Evolutionary conservation across 331 rosid genomes (phyloP), one percentile per base, ranked within the genome.

Genomic region (Telfairia occidentalis): DNA sequence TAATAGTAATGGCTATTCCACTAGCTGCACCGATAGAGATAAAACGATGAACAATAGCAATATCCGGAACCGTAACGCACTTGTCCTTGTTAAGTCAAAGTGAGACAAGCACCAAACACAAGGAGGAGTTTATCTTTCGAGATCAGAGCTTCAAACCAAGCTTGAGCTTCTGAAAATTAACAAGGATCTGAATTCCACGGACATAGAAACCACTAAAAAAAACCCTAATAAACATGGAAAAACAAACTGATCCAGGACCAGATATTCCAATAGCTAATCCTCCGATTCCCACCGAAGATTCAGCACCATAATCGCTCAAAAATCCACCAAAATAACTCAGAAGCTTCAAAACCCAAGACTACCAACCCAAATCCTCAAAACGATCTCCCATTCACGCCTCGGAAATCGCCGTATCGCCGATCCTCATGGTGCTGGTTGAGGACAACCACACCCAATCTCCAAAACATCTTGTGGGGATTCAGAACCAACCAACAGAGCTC

Each of bases 71-170:
- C 60, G 69, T 7, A 78, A 59, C 72, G 81, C 78, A 81, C 83
- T 71, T 75, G 82, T 7, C 77, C 80, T 54, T 77, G 88, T 73
- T 80, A 72, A 65, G 81, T 79, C 63, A 60, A 49, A 46, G 52
- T 67, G 82, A 82, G 83, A 81, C 86, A 85, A 76, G 84, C 85
- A 40, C 85, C 77, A n/a, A 83, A 76, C 89, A 85, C 87, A 57
- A 87, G 78, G 73, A 78, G 80, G 81, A 34, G 83, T 73, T 74
- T 81, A 84, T 79, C 81, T 73, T 77, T 80, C 78, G 81, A 88
- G 92, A 90, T 89, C 93, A 90, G 93, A 81, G 83, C 77, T 72
- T 70, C 19, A 5, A 35, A 75, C 76, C 76, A 67, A 80, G 79
- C 79, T 52, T 65, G 73, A 59, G 65, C 71, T 71, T 38, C 69